Percentiles rank a stretch among this genome's conserved stretches.
Conservation (phyloP, 2,329 filamentous ascomycete species). For the Shiraia bambusicola region DNA sequence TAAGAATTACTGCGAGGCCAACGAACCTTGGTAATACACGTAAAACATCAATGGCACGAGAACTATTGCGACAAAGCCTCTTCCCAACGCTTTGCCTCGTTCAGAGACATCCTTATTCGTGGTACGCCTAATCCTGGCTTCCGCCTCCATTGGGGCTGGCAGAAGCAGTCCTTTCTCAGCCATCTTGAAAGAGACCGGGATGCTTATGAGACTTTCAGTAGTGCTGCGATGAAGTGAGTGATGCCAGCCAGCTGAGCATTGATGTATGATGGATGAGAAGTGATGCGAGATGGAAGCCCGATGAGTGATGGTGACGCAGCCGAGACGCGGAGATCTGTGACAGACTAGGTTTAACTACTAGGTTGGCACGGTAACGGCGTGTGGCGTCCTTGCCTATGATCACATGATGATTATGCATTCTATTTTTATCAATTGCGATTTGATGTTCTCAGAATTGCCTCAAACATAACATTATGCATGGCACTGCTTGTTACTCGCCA, state of each 20-base stretch:
- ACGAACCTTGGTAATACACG: constrained; percentile 5
- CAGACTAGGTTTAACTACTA: too few relatives aligned
- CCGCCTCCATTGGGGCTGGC: constrained; percentile 10
- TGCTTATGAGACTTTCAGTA: too few relatives aligned
- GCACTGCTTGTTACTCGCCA: constrained; percentile 30
- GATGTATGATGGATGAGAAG: constrained; percentile 9
- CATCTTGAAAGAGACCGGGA: constrained; percentile 10
- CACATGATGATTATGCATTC: not conserved
- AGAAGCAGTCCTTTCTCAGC: constrained; percentile 27
- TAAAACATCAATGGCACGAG: too few relatives aligned
- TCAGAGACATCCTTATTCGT: too few relatives aligned
- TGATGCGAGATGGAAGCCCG: constrained; percentile 11
- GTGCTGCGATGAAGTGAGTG: constrained; percentile 1
- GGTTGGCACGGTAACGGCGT: constrained; percentile 1
- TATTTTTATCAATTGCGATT: too few relatives aligned
- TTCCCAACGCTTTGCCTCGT: too few relatives aligned
- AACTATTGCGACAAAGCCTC: too few relatives aligned
- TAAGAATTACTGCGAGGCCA: not conserved
- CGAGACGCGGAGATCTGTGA: constrained; percentile 19
- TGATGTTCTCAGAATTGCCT: too few relatives aligned
- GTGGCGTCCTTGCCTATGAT: not conserved
- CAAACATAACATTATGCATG: too few relatives aligned
- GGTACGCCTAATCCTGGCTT: not conserved
- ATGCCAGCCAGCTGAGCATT: constrained; percentile 31
- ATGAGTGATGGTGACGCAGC: constrained; percentile 14